Base-by-base conservation (phyloP, 345 rosid genomes). In the Gossypium raimondii region DNA sequence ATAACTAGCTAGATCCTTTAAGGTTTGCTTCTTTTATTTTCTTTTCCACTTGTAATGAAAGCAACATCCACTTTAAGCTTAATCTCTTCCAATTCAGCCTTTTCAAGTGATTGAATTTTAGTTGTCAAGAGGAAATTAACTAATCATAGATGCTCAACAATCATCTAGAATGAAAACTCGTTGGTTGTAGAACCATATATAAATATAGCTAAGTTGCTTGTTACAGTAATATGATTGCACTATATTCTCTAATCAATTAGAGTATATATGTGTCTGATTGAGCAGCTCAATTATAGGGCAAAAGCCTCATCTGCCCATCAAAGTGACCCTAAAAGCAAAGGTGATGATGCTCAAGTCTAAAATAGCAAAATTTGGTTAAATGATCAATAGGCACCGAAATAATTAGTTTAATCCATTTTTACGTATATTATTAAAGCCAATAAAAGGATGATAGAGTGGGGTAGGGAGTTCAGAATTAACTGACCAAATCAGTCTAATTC, bases 291-390 rank as follows among this genome's bases (percentile, higher is more conserved):
- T 69, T 51, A 29, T 9, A 69, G 58, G 56, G n/a, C 4, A 67
- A 67, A 47, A 47, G 71, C 38, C 17, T 43, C 51, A 43, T 0
- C 69, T 38, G 8, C 69, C 50, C 25, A 41, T 64, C 69, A 64
- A 64, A 22, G 17, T 4, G 22, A 10, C 16, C 16, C 4, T 2
- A n/a, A n/a, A 63, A 10, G 41, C 1, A 9, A 17, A 6, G 11
- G 1, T 47, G 51, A 9, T 47, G 50, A 45, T 45, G 9, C 10
- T 34, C 41, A 41, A n/a, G 38, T 22, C 38, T 45, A 67, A 47
- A 67, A 45, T 18, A 67, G 38, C 20, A 27, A 69, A 69, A 51
- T 17, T 16, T 17, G 73, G 73, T 69, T 69, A 25, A 25, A 27
- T 27, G 14, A n/a, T 12, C 13, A 14, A 44, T 44, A 66, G 11